These are phyloP conservation scores for Botrytis hyacinthi DNA, from an alignment of 2,329 filamentous ascomycete genomes.

Conservation along the genomic window DNA sequence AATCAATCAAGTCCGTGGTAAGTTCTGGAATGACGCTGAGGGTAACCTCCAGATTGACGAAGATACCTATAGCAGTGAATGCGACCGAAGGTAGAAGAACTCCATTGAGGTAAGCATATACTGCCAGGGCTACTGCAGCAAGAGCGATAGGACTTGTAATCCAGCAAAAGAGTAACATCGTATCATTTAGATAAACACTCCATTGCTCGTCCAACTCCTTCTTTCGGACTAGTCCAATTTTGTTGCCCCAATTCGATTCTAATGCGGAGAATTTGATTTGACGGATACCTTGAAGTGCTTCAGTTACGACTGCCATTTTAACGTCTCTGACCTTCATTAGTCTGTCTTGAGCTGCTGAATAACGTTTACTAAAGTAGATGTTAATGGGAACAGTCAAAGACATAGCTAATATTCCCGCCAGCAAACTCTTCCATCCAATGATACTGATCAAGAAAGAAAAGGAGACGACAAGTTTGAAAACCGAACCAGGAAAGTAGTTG, in stretches of 20 bases:
- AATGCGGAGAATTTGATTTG: conserved; percentile 84
- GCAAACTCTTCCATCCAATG: conserved; percentile 68
- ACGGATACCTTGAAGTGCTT: conserved; percentile 74
- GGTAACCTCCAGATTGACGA: conserved; percentile 70
- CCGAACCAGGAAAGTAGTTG: conserved; percentile 60
- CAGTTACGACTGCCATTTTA: conserved; percentile 73
- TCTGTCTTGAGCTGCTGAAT: conserved; percentile 62
- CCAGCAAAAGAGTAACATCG: conserved; percentile 52
- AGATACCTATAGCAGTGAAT: conserved; percentile 74
- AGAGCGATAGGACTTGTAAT: conserved; percentile 71
- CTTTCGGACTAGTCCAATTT: conserved; percentile 62
- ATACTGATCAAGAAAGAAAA: conserved; percentile 65
- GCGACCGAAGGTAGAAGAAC: conserved; percentile 68
- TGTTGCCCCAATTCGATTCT: conserved; percentile 71
- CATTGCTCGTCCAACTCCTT: conserved; percentile 66
- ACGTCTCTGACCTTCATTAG: conserved; percentile 75
- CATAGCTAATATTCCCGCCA: conserved; percentile 64
- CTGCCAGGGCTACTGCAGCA: conserved; percentile 66
- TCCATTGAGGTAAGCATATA: conserved; percentile 64
- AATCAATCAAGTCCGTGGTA: conserved; percentile 67
- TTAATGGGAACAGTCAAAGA: conserved; percentile 66
- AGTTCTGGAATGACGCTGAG: conserved; percentile 71
- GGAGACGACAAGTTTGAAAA: conserved; percentile 63
- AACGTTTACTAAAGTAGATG: conserved; percentile 62
- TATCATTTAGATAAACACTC: conserved; percentile 53